Conservation (phyloP, 805 yeast species). For the Danielia reshetovae region DNA sequence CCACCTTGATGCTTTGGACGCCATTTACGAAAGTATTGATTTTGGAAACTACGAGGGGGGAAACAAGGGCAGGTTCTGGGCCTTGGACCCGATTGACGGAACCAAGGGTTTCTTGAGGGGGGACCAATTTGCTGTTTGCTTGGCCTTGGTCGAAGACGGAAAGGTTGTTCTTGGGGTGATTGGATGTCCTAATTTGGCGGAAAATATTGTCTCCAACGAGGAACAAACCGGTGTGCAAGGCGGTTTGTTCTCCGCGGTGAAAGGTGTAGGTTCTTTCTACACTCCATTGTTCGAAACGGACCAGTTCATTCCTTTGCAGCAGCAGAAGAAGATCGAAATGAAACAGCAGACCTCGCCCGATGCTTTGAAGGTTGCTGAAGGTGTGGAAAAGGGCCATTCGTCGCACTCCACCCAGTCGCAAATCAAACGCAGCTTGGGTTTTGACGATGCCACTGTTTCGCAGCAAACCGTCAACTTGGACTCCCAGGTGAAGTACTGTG, state of each 20-base stretch:
- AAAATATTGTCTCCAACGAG: constrained; percentile 36
- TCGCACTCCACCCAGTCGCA: constrained; percentile 80
- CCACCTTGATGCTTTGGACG: constrained; percentile 37
- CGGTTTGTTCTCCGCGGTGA: constrained; percentile 71
- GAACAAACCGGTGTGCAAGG: constrained; percentile 45
- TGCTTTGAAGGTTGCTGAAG: constrained; percentile 74
- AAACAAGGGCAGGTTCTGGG: constrained; percentile 82
- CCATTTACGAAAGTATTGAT: constrained; percentile 66
- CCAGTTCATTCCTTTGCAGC: constrained; percentile 30
- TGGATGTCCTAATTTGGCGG: constrained; percentile 91
- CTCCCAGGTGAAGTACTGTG: constrained; percentile 95
- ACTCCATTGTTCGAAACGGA: constrained; percentile 32
- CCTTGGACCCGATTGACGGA: constrained; percentile 97
- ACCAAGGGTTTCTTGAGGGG: constrained; percentile 94
- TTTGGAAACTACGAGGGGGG: constrained; percentile 82
- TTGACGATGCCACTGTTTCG: constrained; percentile 47
- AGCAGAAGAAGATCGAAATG: constrained; percentile 47
- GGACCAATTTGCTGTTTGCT: constrained; percentile 94
- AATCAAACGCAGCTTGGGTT: constrained; percentile 59
- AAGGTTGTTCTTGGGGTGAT: constrained; percentile 84
- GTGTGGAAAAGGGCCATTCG: constrained; percentile 94
- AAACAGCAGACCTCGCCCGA: constrained; percentile 42
- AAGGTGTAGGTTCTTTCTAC: constrained; percentile 65
- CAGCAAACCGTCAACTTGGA: constrained; percentile 75
- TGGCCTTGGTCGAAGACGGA: constrained; percentile 85